Evolutionary conservation across 129 eudicot species (phyloP).

Genomic region (Tagetes patula): DNA sequence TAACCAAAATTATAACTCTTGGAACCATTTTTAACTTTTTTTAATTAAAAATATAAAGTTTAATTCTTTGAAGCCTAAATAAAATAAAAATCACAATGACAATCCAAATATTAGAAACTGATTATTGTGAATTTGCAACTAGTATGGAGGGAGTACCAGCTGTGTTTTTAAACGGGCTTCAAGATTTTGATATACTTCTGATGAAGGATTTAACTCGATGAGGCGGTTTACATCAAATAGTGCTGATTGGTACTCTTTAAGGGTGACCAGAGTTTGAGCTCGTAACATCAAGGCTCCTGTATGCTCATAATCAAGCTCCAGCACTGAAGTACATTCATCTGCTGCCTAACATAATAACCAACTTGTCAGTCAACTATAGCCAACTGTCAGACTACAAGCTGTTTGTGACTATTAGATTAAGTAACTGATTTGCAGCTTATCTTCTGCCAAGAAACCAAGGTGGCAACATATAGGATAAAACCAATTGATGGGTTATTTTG

Average conservation of each 20-base stretch:
- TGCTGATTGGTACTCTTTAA: conserved; percentile 85
- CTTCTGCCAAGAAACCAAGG: background rate
- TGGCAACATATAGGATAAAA: conserved; percentile 1
- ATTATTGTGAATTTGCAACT: background rate
- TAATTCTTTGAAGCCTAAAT: background rate
- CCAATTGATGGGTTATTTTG: background rate
- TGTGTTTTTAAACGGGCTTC: conserved; percentile 90
- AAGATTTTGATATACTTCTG: conserved; percentile 85
- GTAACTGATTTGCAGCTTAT: background rate
- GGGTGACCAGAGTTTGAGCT: conserved; percentile 92
- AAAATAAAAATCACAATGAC: background rate
- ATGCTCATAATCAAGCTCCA: conserved; percentile 91
- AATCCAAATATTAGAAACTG: background rate
- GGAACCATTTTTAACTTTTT: too few relatives aligned
- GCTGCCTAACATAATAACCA: conserved; percentile 60
- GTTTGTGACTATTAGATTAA: background rate
- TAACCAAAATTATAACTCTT: background rate
- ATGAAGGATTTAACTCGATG: conserved; percentile 78
- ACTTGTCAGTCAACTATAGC: conserved; percentile 10
- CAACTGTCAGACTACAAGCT: background rate
- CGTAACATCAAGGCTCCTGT: conserved; percentile 97
- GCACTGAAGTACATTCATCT: conserved; percentile 88
- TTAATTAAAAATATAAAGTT: background rate
- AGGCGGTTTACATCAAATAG: conserved; percentile 93
- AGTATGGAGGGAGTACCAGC: conserved; percentile 54